Percentiles rank a stretch among this genome's conserved stretches.
phyloP scores from a whole-genome alignment of 768 basidiomycete genomes.

The Rubroboletus pulcherrimus region DNA sequence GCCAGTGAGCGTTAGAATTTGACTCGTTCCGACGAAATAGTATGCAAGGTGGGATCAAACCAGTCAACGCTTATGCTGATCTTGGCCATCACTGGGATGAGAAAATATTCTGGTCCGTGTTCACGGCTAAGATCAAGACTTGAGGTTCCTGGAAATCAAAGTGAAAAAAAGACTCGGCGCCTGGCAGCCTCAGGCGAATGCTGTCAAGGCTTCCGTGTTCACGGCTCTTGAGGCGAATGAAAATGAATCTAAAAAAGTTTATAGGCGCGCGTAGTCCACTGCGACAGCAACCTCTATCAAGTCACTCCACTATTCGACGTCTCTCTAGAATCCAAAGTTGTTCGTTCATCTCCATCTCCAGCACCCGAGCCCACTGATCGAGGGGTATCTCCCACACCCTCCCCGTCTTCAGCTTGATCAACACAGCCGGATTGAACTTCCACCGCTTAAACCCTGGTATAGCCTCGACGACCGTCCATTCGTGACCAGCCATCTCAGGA shows the following conservation, averaged over 20 bases:
- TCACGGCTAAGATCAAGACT: not conserved
- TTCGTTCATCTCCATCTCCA: constrained; percentile 38
- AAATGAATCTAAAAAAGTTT: not conserved
- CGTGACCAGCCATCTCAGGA: constrained; percentile 18
- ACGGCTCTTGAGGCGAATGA: not conserved
- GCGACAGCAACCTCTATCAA: not conserved
- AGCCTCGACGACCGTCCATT: constrained; percentile 43
- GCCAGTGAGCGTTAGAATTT: not conserved
- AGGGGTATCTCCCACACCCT: constrained; percentile 23
- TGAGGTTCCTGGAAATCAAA: not conserved
- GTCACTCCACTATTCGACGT: not conserved
- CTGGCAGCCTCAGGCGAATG: not conserved
- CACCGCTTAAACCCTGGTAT: constrained; percentile 47
- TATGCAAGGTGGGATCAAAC: no score
- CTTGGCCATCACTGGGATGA: no score
- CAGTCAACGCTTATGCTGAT: no score
- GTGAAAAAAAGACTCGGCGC: not conserved
- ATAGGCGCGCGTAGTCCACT: no score
- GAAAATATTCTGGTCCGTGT: no score
- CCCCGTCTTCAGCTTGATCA: constrained; percentile 17
- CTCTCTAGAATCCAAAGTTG: constrained; percentile 51
- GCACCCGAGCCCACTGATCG: constrained; percentile 21
- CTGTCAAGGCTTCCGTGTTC: not conserved
- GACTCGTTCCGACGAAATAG: not conserved
- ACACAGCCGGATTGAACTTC: constrained; percentile 21